Evolutionary conservation across 2,329 filamentous ascomycete genomes (phyloP).

Genomic region (Tolypocladium paradoxum): DNA sequence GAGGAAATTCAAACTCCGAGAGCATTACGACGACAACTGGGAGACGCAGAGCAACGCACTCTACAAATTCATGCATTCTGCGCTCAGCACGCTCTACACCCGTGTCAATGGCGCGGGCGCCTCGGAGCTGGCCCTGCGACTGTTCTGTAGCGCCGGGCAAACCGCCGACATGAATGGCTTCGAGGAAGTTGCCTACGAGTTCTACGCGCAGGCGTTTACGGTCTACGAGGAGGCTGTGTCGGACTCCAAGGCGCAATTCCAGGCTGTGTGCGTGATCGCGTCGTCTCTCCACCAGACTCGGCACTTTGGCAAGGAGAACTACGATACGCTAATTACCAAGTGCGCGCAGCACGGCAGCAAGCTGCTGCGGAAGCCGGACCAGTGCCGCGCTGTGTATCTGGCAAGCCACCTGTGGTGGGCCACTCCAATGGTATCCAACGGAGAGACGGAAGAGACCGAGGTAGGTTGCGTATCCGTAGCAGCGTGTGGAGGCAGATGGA

Average conservation of each 20-base stretch:
- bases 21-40: conserved; percentile 66
- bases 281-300: conserved; percentile 79
- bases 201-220: conserved; percentile 95
- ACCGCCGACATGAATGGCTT: conserved; percentile 84
- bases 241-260: conserved; percentile 93
- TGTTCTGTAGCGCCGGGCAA: conserved; percentile 88
- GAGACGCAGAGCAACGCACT: conserved; percentile 59
- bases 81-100: conserved; percentile 76
- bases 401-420: conserved; percentile 98
- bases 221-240: conserved; percentile 95
- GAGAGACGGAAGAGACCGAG: conserved; percentile 70
- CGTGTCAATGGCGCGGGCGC: conserved; percentile 68
- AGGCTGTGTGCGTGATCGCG: conserved; percentile 91
- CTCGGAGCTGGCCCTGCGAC: conserved; percentile 76
- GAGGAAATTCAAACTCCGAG: conserved; percentile 75
- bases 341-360: conserved; percentile 95
- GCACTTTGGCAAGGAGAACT: conserved; percentile 92
- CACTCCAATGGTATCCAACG: conserved; percentile 65
- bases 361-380: conserved; percentile 92
- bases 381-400: conserved; percentile 91
- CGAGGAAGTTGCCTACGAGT: conserved; percentile 95
- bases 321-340: conserved; percentile 97
- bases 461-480: conserved; percentile 37
- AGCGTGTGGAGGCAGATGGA: not conserved
- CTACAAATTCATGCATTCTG: conserved; percentile 92